These are phyloP conservation scores for Fusarium nisikadoi DNA, from an alignment of 2,329 filamentous ascomycete genomes.

Conservation along the genomic window DNA sequence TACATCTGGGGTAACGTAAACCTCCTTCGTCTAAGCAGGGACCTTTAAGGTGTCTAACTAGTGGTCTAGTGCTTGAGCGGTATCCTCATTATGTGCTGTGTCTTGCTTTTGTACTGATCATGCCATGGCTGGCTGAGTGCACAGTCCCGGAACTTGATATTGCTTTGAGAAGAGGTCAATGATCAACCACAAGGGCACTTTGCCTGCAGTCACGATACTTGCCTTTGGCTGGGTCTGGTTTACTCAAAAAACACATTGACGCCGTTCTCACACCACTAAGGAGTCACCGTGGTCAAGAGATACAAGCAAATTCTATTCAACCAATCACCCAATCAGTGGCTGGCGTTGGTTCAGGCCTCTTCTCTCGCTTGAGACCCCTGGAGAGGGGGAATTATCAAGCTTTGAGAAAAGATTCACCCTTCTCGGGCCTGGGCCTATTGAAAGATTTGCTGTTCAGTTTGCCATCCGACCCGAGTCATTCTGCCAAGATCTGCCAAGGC, in stretches of 20 bases:
- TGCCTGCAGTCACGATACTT: background rate
- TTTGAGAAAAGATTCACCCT: background rate
- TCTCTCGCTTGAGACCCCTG: conserved; percentile 9
- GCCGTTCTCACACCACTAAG: conserved; percentile 32
- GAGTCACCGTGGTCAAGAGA: conserved; percentile 1
- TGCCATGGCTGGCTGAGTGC: background rate
- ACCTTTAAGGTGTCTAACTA: conserved; percentile 10
- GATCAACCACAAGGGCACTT: conserved; percentile 6
- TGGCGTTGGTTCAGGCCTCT: background rate
- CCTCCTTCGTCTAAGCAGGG: conserved; percentile 17
- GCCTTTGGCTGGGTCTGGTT: conserved; percentile 1
- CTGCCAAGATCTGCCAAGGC: conserved; percentile 14
- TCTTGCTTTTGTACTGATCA: background rate
- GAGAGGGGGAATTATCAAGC: conserved; percentile 1
- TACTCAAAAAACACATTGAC: conserved; percentile 18
- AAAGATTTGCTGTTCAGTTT: conserved; percentile 1
- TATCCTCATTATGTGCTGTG: conserved; percentile 1
- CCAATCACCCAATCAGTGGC: background rate
- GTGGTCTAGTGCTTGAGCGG: conserved; percentile 6
- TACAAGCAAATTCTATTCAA: background rate
- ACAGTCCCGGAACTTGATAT: background rate
- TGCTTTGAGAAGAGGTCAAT: background rate
- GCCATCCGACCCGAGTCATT: conserved; percentile 18
- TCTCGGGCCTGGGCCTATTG: background rate
- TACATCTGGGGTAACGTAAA: conserved; percentile 39